Evolutionary conservation across 2,329 filamentous ascomycete genomes (phyloP), one percentile per base, ranked within the genome.

Genomic region (Chrysoporthe austroafricana): DNA sequence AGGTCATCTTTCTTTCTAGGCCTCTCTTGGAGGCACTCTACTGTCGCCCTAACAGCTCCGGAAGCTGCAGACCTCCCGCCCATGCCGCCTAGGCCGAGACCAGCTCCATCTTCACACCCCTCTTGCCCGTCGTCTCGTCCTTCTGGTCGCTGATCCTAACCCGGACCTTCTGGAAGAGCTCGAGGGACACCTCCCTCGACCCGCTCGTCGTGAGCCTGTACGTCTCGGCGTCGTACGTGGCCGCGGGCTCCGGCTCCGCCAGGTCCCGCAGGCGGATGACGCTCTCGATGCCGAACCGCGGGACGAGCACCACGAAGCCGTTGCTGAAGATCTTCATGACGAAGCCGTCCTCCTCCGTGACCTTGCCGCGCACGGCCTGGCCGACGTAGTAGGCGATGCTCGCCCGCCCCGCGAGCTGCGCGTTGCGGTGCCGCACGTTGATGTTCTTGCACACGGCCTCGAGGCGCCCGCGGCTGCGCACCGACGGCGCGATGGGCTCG

Each of bases 381-480:
- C 96, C 96, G 61, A 99, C 96, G 77, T 98, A 99, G 82, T 98
- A 99, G 74, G 97, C 94, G 71, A 99, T 94, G 73, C 91, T 96
- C 36, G 96, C 95, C 69, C 96, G 90, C 46, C 95, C 95, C 2
- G 96, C 96, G 80, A 97, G 91, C 80, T 99, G 96, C 43, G 96
- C 96, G 79, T 99, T 99, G 76, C 96, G 93, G 79, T 99, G 96
- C 8, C 96, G 90, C 67, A 96, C 90, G 79, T 99, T 99, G 86
- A 99, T 97, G 82, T 99, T 99, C 79, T 94, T 94, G 86, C 96
- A 98, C 34, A 99, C 93, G 67, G 90, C 92, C 79, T 98, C 94
- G 66, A 99, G 89, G 73, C 94, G 93, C 72, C 89, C 88, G 71
- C 93, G 91, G 73, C 91, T 93, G 76, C 93, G 91, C 67, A 96